phyloP scores from a whole-genome alignment of 768 basidiomycete species.

The Russula virescens region DNA sequence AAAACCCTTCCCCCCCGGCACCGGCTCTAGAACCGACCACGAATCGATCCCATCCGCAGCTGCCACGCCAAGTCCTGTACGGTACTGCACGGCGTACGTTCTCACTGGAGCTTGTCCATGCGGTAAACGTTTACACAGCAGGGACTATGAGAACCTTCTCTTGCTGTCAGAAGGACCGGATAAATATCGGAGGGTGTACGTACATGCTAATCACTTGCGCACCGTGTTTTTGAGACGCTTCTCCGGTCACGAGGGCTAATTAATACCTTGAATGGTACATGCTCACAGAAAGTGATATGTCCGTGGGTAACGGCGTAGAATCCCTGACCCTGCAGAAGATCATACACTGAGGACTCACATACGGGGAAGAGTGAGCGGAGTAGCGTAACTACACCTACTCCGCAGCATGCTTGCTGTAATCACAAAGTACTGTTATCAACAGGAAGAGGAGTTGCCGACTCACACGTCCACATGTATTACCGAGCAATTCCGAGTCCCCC shows the following conservation, averaged over 20 bases:
- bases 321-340: not conserved
- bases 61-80: not conserved
- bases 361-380: not conserved
- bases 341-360: not conserved
- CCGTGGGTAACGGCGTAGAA: not conserved
- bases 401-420: too few species aligned
- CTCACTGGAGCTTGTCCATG: not conserved
- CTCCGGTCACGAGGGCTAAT: not conserved
- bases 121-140: too few species aligned
- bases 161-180: not conserved
- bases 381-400: not conserved
- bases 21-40: not conserved
- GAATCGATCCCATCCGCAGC: not conserved
- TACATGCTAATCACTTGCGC: not conserved
- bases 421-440: not conserved
- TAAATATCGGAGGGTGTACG: not conserved
- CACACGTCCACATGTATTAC: conserved; percentile 51
- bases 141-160: not conserved
- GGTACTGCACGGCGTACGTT: not conserved
- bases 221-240: not conserved
- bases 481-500: too few species aligned
- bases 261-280: not conserved
- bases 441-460: not conserved
- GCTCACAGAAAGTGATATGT: not conserved
- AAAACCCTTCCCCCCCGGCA: not conserved